Percentiles rank a stretch among this genome's conserved stretches.
Conservation (phyloP, 1,139 yeast species). For the Diutina mesorugosa region DNA sequence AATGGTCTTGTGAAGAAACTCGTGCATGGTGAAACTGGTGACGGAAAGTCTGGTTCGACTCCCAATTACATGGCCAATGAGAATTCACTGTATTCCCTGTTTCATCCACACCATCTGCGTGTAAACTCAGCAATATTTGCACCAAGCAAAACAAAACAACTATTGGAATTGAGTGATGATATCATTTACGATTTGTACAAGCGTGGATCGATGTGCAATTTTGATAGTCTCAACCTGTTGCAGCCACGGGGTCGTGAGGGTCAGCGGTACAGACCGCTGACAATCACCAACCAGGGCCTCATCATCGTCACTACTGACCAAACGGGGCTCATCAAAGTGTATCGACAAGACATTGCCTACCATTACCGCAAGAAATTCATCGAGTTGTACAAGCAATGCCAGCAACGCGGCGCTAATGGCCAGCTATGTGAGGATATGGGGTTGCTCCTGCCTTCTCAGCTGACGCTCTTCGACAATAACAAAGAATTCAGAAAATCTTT, state of each 20-base stretch:
- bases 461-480: neutral
- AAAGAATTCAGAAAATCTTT: neutral
- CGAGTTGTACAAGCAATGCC: constrained; percentile 2
- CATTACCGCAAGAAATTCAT: constrained; percentile 14
- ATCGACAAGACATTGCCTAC: constrained; percentile 65
- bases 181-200: constrained; percentile 52
- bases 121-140: constrained; percentile 75
- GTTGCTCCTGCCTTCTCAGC: neutral
- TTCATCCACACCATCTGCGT: constrained; percentile 65
- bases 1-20: constrained; percentile 20
- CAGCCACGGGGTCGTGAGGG: neutral
- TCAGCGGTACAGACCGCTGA: neutral
- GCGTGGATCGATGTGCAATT: constrained; percentile 11
- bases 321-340: constrained; percentile 60
- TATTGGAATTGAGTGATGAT: constrained; percentile 65
- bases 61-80: constrained; percentile 27
- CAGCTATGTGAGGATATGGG: neutral
- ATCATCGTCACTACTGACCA: constrained; percentile 71
- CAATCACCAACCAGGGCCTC: constrained; percentile 15
- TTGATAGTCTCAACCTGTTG: neutral
- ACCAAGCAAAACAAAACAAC: constrained; percentile 54
- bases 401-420: neutral
- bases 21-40: constrained; percentile 7
- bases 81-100: constrained; percentile 45
- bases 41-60: constrained; percentile 11